Evolutionary conservation across 768 basidiomycete species (phyloP), one percentile per base, ranked within the genome.

Genomic region (Tylopilus subfusipes): DNA sequence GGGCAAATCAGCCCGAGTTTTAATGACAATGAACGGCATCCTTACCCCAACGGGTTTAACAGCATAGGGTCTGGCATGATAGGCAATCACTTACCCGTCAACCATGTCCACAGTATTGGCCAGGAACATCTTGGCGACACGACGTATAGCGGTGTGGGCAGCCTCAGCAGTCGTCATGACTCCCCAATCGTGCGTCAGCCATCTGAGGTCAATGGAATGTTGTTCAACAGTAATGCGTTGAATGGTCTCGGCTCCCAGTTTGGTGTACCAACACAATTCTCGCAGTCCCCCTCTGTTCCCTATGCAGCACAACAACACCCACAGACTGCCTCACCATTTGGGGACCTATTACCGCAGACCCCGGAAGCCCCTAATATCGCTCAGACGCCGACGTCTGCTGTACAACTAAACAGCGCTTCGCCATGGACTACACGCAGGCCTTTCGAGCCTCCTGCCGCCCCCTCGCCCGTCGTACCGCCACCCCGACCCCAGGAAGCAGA

Each of bases 401-500:
- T 60, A 30, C 69, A 67, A 42, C 58, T 61, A 24, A 58, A 58
- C 31, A 61, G 40, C 25, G 31, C 51, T 21, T 63, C 58, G 12
- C 67, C 67, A 12, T 70, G 69, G 69, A 51, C 54, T 19, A 40
- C 62, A 10, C 63, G 51, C 36, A 52, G 49, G 29, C 42, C 67
- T 22, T 55, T 59, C 27, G 67, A 70, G 24, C 36, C 60, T 19
- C 50, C 69, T 39, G 34, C 43, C 25, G 42, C 29, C 21, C 40
- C 60, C 46, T 60, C 62, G 14, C 70, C 71, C 2, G 48, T 60
- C 13, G 50, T 52, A 52, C 59, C 61, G 31, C 61, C 68, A 19
- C 53, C 66, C 50, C 61, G 52, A 44, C 45, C 63, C 18, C 63
- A 66, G 44, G 53, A 60, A 24, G 68, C 73, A 3, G 75, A 75